Evolutionary conservation across 305 asterid species (phyloP).

Genomic region (Fraxinus baroniana): DNA sequence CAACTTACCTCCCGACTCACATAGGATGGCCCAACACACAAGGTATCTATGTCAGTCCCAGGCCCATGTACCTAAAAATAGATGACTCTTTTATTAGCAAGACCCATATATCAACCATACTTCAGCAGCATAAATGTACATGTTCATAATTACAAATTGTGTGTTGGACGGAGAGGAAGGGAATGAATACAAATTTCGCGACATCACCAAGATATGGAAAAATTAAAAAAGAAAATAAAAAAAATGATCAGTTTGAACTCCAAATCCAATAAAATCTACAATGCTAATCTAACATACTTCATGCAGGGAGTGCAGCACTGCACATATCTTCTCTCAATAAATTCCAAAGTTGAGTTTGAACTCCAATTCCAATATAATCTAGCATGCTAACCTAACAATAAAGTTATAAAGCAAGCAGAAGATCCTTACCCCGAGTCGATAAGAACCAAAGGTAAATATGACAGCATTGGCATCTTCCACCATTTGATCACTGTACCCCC

Average conservation of each 20-base stretch:
- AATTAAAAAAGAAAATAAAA: too few relatives aligned
- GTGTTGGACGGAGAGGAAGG: neutral
- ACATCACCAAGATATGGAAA: neutral
- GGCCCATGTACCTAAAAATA: constrained; percentile 82
- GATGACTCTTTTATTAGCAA: neutral
- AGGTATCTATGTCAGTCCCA: constrained; percentile 84
- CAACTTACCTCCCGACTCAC: constrained; percentile 69
- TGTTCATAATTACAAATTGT: too few relatives aligned
- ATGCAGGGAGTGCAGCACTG: too few relatives aligned
- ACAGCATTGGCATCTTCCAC: constrained; percentile 91
- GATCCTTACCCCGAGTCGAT: constrained; percentile 71
- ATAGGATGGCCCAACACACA: constrained; percentile 93
- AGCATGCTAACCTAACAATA: neutral
- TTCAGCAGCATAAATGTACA: neutral
- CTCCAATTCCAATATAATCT: neutral
- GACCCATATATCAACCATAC: neutral
- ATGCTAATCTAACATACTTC: too few relatives aligned
- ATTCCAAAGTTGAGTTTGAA: neutral
- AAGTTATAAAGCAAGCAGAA: constrained; percentile 2
- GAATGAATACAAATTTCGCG: neutral
- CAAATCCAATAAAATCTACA: too few relatives aligned
- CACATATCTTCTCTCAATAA: neutral
- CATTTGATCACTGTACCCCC: constrained; percentile 80
- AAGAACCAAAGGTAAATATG: constrained; percentile 88
- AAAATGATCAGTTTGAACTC: too few relatives aligned